Evolutionary conservation across 495 filamentous ascomycete genomes (phyloP), one percentile per base, ranked within the genome.

Genomic region (Penicillium turbatum): DNA sequence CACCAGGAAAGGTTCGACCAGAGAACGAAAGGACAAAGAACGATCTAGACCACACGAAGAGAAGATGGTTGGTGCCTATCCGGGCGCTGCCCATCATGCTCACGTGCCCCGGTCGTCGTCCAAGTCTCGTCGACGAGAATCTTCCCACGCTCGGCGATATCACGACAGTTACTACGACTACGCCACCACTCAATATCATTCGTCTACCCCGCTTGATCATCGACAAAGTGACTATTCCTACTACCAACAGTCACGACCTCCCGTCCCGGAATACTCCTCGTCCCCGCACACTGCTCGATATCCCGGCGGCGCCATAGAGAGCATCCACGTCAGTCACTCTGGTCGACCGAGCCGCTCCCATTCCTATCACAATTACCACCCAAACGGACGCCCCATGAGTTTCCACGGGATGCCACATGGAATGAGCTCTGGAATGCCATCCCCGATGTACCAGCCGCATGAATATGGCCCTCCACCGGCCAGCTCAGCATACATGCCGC

Each of bases 351-450:
- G 53, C 42, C 71, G 72, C 17, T 71, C 70, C 24, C 59, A 66
- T 44, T 61, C 70, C 6, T 70, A 73, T 48, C 62, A 73, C 49
- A 26, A 61, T 12, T 69, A 72, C 48, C 67, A 78, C 57, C 27
- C 67, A 42, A 63, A 58, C 50, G 63, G 61, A 40, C 66, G 75
- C 48, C 74, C 76, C 15, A 55, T 74, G 53, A 79, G 76, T 49
- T 73, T 68, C 50, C 76, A 80, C 57, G 74, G 65, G 13, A 66
- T 68, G 44, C 60, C 68, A 50, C 63, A 66, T 34, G 54, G 59
- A 43, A 64, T 70, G 64, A 40, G 47, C 13, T 61, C 63, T 36
- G 38, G 38, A 34, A 51, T 51, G 48, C 13, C 38, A 43, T 40
- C 69, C 44, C 56, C 45, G 15, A 61, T 73, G 60, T 76, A 75